phyloP scores from a whole-genome alignment of 768 basidiomycete genomes.

The Mycena pura region DNA sequence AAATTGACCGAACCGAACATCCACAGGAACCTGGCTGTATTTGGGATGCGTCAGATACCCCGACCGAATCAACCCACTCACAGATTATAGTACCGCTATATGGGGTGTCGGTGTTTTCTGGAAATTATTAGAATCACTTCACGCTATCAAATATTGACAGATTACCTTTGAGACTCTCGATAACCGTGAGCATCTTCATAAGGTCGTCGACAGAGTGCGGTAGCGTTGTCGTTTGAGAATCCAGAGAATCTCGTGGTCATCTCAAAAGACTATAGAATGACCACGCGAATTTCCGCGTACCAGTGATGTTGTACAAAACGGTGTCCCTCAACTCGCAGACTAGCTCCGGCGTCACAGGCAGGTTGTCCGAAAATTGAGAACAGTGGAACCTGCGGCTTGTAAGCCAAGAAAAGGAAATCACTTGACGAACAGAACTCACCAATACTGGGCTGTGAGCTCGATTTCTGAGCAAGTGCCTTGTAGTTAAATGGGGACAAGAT shows the following conservation, averaged over 20 bases:
- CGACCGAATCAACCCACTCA: background rate
- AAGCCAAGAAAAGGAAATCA: too few species aligned
- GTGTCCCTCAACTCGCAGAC: background rate
- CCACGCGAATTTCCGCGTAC: background rate
- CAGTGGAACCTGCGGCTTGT: slow-evolving; percentile 5
- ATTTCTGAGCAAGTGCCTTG: slow-evolving; percentile 1
- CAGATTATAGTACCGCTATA: slow-evolving; percentile 1
- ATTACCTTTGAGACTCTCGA: slow-evolving; percentile 8
- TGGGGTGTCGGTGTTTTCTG: background rate
- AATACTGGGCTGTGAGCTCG: slow-evolving; percentile 13
- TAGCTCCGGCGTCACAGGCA: background rate
- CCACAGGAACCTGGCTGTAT: slow-evolving; percentile 2
- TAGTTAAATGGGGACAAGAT: background rate
- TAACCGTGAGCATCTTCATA: slow-evolving; percentile 1
- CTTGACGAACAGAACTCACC: too few species aligned
- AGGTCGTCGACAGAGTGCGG: background rate
- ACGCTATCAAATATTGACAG: background rate
- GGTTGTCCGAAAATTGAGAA: background rate
- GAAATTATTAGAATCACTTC: background rate
- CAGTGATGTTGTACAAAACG: background rate
- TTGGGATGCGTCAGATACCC: background rate
- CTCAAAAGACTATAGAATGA: background rate
- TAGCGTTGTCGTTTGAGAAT: background rate
- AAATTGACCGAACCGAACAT: slow-evolving; percentile 1
- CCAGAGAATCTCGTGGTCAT: background rate